These are phyloP conservation scores for Sphaerulina populicola DNA, from an alignment of 2,329 filamentous ascomycete genomes.

Conservation along the genomic window DNA sequence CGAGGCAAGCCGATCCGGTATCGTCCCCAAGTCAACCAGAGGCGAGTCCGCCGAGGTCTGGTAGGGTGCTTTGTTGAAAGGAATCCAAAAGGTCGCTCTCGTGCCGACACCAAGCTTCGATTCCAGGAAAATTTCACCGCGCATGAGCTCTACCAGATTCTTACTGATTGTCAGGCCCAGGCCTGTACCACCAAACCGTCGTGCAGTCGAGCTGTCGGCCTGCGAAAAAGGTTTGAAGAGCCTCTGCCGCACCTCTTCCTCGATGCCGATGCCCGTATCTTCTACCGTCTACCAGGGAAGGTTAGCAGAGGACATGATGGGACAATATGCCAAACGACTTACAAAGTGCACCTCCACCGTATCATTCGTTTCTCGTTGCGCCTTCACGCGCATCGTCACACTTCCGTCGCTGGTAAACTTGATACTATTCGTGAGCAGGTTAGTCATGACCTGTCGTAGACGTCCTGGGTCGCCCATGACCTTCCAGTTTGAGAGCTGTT, in stretches of 20 bases:
- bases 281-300: slow-evolving; percentile 45
- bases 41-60: slow-evolving; percentile 40
- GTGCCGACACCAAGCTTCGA: slow-evolving; percentile 61
- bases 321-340: background rate
- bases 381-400: slow-evolving; percentile 58
- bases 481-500: slow-evolving; percentile 57
- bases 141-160: slow-evolving; percentile 71
- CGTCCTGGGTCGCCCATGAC: slow-evolving; percentile 81
- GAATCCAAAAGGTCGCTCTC: slow-evolving; percentile 66
- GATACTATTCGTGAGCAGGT: slow-evolving; percentile 67
- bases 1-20: slow-evolving; percentile 58
- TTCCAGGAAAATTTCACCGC: slow-evolving; percentile 61
- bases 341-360: slow-evolving; percentile 58
- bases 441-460: slow-evolving; percentile 74
- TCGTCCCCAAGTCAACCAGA: slow-evolving; percentile 53
- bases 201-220: slow-evolving; percentile 69
- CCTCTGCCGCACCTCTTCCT: slow-evolving; percentile 63
- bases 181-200: slow-evolving; percentile 71
- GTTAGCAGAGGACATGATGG: background rate
- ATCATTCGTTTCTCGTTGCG: slow-evolving; percentile 56
- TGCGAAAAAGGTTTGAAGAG: slow-evolving; percentile 77
- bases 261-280: slow-evolving; percentile 74
- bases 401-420: slow-evolving; percentile 64
- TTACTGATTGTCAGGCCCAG: slow-evolving; percentile 73
- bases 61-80: slow-evolving; percentile 62